Evolutionary conservation across 805 yeast genomes (phyloP), one percentile per base, ranked within the genome.

Genomic region (Pichia californica): DNA sequence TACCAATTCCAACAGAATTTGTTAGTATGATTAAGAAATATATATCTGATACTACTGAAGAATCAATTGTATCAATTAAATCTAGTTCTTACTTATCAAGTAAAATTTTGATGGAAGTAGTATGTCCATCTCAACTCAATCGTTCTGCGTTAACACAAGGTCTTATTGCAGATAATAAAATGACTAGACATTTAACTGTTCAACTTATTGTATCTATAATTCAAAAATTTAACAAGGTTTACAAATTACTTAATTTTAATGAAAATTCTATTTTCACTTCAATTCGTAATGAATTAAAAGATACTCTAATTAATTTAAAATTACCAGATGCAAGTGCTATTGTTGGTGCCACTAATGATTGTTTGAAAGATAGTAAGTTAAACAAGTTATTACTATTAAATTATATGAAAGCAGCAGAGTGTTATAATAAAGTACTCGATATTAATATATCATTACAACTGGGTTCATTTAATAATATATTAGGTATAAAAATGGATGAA

Each of bases 41-140:
- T 23, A 23, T 45, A 4, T 23, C 40, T 30, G 38, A 43, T 16
- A 18, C 29, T 3, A 18, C 6, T 19, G 26, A 40, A n/a, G 50
- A 36, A 21, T 30, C 51, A 13, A 30, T 36, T 2, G 26, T 31
- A 8, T 30, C 26, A 34, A 16, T 38, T 7, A 21, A 27, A 23
- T 19, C 18, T 2, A 14, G 2, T 5, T n/a, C 31, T 13, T n/a
- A 31, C 19, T 35, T 32, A 20, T 40, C 54, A 16, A 47, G 54
- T 15, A 36, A 56, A 1, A 52, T 67, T 2, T 66, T 81, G 1
- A 54, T 72, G 25, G 88, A 85, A 46, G 68, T 70, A 33, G 69
- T 85, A 7, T 59, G 82, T 6, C 93, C 96, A 4, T 64, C 79
- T 0, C 77, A 86, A 0, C 53, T 88, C 15, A 74, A 83, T 2